phyloP scores from a whole-genome alignment of 164 flowering plant genomes.

The Aristolochia fimbriata region DNA sequence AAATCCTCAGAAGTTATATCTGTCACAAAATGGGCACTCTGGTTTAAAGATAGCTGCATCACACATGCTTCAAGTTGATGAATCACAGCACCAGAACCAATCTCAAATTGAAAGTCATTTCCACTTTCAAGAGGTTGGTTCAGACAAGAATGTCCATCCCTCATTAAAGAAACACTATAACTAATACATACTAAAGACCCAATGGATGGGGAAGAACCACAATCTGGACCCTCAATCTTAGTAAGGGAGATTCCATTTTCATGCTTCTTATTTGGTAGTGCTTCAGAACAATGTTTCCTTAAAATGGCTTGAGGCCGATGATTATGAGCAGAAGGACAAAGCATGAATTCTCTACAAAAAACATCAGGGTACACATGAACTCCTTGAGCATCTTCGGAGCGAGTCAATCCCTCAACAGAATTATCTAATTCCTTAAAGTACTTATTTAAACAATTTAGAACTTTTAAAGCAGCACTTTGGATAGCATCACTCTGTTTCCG shows the following conservation, averaged over 20 bases:
- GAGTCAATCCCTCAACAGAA: conserved; percentile 28
- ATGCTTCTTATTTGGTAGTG: conserved; percentile 2
- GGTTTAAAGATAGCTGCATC: conserved; percentile 61
- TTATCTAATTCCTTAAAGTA: conserved; percentile 38
- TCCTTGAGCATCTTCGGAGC: conserved; percentile 20
- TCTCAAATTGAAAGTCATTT: conserved; percentile 86
- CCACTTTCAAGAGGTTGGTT: conserved; percentile 56
- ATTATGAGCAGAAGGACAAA: conserved; percentile 25
- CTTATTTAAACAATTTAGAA: conserved; percentile 53
- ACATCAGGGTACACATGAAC: conserved; percentile 25
- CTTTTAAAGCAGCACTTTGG: conserved; percentile 55
- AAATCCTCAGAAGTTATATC: conserved; percentile 39
- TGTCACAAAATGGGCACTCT: conserved; percentile 41
- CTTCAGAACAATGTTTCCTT: conserved; percentile 14
- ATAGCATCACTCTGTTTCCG: conserved; percentile 65
- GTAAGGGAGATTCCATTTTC: conserved; percentile 18
- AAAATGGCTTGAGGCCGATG: conserved; percentile 10
- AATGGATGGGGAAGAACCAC: conserved; percentile 42
- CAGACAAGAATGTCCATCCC: conserved; percentile 22
- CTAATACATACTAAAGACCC: conserved; percentile 60
- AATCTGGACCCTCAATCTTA: conserved; percentile 41
- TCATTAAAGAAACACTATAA: conserved; percentile 42
- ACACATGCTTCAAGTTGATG: conserved; percentile 58
- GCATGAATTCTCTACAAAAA: conserved; percentile 31
- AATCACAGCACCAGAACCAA: conserved; percentile 61